Base-by-base conservation (phyloP, 2,329 filamentous ascomycete genomes). In the Ambrosiella cleistominuta region DNA sequence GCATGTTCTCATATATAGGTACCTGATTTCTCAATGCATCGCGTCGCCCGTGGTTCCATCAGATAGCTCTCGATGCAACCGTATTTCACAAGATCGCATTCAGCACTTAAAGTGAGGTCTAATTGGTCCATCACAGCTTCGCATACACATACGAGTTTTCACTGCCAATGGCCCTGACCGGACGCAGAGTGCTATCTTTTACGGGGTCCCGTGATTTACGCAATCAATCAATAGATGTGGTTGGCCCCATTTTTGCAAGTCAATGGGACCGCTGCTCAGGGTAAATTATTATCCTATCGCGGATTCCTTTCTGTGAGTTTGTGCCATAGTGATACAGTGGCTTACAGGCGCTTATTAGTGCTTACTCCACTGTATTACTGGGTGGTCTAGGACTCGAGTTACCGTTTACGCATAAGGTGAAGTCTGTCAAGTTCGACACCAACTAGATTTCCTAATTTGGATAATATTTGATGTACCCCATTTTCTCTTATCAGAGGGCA, bases 351-450 rank as follows among this genome's bases (percentile, higher is more conserved):
- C 27, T 27, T 27, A 27, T 27, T 5, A 27, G 2, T 27, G 27
- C 27, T 27, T 27, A 27, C 27, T 5, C 27, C 27, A 27, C 27
- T 27, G 27, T 27, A 27, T 27, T 27, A 27, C 27, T 27, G 27
- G 27, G 27, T 27, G 27, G 27, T 27, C 27, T 27, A 27, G 27
- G 27, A 3, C 27, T 5, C 27, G 27, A 27, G 27, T 27, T 5
- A 5, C 27, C 27, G 4, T 27, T 27, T 47, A 47, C 12, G 15
- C 13, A n/a, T 12, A 36, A 37, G 37, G n/a, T 27, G 9, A 8
- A 54, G 15, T 54, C 37, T 11, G 37, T 47, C n/a, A 19, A 54
- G 42, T n/a, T 54, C 52, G 39, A 54, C 52, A 54, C 52, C 19
- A 17, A n/a, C 13, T 42, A 15, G 19, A 44, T 54, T 54, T 19